Percentiles rank a stretch among this genome's conserved stretches.
These are phyloP conservation scores for Tuber magnatum DNA, from an alignment of 495 filamentous ascomycete genomes.

Conservation along the genomic window DNA sequence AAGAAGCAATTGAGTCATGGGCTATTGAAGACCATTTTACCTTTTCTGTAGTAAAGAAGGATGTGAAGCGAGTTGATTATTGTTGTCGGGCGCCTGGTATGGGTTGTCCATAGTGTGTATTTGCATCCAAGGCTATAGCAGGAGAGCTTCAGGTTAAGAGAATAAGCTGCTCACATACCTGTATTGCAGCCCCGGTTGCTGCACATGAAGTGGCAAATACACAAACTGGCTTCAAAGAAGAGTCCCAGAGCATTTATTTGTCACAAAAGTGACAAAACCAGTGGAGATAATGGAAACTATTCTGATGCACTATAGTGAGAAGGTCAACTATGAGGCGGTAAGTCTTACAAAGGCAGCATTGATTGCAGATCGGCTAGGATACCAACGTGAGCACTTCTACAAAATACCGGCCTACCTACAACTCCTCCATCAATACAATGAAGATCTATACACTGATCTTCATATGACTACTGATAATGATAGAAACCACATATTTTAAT, in stretches of 20 bases:
- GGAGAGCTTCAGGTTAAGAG: neutral
- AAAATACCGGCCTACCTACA: slow-evolving; percentile 19
- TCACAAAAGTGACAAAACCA: slow-evolving; percentile 25
- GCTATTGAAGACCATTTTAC: slow-evolving; percentile 4
- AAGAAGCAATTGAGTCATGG: slow-evolving; percentile 5
- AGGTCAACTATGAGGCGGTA: slow-evolving; percentile 24
- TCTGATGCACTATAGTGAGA: slow-evolving; percentile 20
- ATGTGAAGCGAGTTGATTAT: neutral
- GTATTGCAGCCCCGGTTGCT: slow-evolving; percentile 8
- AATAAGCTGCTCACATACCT: slow-evolving; percentile 1
- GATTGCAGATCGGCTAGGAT: neutral
- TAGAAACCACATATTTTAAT: neutral
- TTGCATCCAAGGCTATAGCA: neutral
- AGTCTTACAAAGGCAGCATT: slow-evolving; percentile 15
- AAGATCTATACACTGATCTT: neutral
- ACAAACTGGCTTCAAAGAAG: slow-evolving; percentile 24
- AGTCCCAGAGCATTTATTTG: slow-evolving; percentile 22
- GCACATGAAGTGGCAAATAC: slow-evolving; percentile 26
- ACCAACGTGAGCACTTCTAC: slow-evolving; percentile 1
- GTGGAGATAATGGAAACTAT: slow-evolving; percentile 24
- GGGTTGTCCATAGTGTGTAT: slow-evolving; percentile 8
- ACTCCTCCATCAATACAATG: slow-evolving; percentile 1
- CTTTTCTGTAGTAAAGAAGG: neutral
- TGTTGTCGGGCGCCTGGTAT: neutral
- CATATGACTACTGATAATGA: neutral